Evolutionary conservation across 2,329 filamentous ascomycete genomes (phyloP).

Genomic region (Aureobasidium sp.): DNA sequence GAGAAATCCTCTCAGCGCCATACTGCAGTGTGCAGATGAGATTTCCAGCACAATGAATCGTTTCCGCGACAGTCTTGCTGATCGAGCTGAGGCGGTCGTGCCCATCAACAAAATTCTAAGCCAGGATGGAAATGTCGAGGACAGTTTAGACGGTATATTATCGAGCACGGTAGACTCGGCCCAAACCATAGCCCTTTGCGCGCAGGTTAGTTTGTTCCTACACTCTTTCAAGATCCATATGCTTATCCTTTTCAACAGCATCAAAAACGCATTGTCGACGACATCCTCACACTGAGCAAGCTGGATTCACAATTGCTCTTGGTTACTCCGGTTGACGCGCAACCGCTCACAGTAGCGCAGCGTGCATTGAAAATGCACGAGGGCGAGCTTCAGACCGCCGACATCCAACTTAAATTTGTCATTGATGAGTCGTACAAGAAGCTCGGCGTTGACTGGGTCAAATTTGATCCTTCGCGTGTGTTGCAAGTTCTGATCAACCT

Average conservation of each 20-base stretch:
- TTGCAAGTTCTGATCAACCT: constrained; percentile 76
- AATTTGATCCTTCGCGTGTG: constrained; percentile 66
- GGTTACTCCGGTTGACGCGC: constrained; percentile 62
- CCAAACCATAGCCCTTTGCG: constrained; percentile 70
- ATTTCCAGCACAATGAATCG: constrained; percentile 49
- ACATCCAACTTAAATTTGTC: constrained; percentile 59
- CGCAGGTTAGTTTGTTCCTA: constrained; percentile 38
- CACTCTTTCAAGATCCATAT: not conserved
- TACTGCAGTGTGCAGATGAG: constrained; percentile 70
- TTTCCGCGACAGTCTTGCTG: constrained; percentile 39
- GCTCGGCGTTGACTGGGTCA: constrained; percentile 59
- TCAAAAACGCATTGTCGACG: constrained; percentile 72
- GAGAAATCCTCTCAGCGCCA: constrained; percentile 46
- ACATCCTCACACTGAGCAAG: constrained; percentile 67
- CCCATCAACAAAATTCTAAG: not conserved
- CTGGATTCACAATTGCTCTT: constrained; percentile 68
- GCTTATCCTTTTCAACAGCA: constrained; percentile 38
- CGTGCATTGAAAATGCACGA: constrained; percentile 72
- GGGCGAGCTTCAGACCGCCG: constrained; percentile 61
- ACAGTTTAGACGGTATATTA: constrained; percentile 41
- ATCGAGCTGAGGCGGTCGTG: constrained; percentile 21
- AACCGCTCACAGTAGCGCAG: constrained; percentile 60
- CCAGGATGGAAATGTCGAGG: constrained; percentile 28
- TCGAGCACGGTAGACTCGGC: constrained; percentile 62
- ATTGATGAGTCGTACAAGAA: constrained; percentile 56